Evolutionary conservation across 2,329 filamentous ascomycete genomes (phyloP).

Genomic region (Xylaria sp.): DNA sequence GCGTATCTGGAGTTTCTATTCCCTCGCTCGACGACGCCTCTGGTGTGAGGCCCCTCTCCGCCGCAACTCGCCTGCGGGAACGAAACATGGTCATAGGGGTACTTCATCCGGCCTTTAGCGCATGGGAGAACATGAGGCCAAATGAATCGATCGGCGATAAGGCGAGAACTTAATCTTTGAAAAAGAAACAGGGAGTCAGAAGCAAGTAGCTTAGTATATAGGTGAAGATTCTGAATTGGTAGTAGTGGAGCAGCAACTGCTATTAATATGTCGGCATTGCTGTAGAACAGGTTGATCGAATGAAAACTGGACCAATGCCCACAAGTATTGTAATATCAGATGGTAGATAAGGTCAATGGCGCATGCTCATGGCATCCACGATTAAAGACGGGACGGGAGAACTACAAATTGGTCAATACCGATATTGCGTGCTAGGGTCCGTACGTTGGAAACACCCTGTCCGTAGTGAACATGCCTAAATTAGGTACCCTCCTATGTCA

Average conservation of each 20-base stretch:
- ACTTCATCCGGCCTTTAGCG: neutral
- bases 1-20: constrained; percentile 35
- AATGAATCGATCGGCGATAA: neutral
- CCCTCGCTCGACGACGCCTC: constrained; percentile 38
- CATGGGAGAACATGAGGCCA: neutral
- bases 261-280: constrained; percentile 13
- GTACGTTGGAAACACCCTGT: constrained; percentile 35
- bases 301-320: neutral
- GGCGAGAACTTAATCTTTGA: neutral
- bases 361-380: neutral
- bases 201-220: neutral
- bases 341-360: constrained; percentile 12
- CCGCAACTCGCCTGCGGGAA: constrained; percentile 41
- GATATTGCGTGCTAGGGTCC: constrained; percentile 30
- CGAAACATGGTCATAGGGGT: constrained; percentile 35
- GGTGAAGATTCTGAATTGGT: neutral
- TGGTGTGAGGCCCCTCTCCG: constrained; percentile 33
- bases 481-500: constrained; percentile 29
- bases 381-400: constrained; percentile 28
- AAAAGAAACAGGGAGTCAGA: neutral
- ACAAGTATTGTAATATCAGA: constrained; percentile 9
- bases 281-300: neutral
- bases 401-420: constrained; percentile 24
- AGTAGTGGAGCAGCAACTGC: constrained; percentile 7
- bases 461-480: constrained; percentile 42